Conservation (phyloP, 345 rosid species). For the Populus alba region DNA sequence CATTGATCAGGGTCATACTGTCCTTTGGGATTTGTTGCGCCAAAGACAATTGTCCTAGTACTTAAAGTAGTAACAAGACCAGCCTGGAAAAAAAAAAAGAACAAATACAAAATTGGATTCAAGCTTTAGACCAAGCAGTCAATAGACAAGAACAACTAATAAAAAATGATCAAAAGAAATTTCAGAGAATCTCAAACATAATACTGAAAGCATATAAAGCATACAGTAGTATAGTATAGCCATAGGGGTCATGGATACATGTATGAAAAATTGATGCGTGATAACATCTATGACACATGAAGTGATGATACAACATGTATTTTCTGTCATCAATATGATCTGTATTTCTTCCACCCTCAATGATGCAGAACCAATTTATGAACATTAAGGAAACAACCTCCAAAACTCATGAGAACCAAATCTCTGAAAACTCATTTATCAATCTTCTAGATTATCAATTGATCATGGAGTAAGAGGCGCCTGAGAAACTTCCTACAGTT, state of each 20-base stretch:
- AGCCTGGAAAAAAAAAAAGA: slow-evolving; percentile 49
- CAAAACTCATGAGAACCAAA: background rate
- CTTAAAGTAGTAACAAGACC: slow-evolving; percentile 93
- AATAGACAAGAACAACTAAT: background rate
- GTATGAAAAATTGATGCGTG: background rate
- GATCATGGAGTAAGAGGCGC: no score
- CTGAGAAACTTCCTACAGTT: no score
- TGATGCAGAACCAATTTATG: background rate
- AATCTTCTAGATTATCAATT: background rate
- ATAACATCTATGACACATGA: background rate
- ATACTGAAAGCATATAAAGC: background rate
- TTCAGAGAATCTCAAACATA: background rate
- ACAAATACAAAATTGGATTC: slow-evolving; percentile 2
- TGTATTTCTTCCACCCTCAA: background rate
- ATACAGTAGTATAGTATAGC: background rate
- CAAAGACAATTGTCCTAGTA: slow-evolving; percentile 84
- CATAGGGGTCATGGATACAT: background rate
- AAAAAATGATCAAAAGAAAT: background rate
- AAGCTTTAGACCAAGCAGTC: background rate
- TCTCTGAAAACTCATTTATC: background rate
- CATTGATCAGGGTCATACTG: slow-evolving; percentile 94
- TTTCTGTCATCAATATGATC: background rate
- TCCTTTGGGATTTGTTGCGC: slow-evolving; percentile 98
- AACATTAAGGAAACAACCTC: background rate
- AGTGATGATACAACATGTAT: background rate